Evolutionary conservation across 2,329 filamentous ascomycete species (phyloP).

Genomic region (Alternaria ethzedia): DNA sequence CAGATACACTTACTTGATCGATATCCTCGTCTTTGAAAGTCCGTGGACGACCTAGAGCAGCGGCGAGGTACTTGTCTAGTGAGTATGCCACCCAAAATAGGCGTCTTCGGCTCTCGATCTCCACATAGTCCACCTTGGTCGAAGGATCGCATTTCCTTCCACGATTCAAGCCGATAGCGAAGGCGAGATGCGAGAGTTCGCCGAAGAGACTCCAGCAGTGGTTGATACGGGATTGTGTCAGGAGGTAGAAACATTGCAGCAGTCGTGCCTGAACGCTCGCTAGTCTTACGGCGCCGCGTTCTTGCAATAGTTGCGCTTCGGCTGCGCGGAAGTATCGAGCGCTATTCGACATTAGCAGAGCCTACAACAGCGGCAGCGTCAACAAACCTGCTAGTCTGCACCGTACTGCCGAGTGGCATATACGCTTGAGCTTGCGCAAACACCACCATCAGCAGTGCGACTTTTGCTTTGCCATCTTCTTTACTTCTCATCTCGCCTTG

Average conservation of each 20-base stretch:
- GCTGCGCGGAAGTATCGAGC: slow-evolving; percentile 53
- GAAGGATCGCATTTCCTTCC: slow-evolving; percentile 42
- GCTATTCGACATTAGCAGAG: slow-evolving; percentile 16
- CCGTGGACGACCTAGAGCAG: slow-evolving; percentile 67
- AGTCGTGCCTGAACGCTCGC: slow-evolving; percentile 65
- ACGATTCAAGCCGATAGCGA: slow-evolving; percentile 55
- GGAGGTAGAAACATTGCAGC: slow-evolving; percentile 64
- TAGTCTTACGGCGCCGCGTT: slow-evolving; percentile 61
- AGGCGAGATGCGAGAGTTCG: slow-evolving; percentile 60
- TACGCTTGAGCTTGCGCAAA: slow-evolving; percentile 60
- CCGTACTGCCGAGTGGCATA: slow-evolving; percentile 38
- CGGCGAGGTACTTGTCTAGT: slow-evolving; percentile 67
- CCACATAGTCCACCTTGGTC: slow-evolving; percentile 52
- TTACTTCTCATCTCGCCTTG: slow-evolving; percentile 50
- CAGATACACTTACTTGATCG: slow-evolving; percentile 59
- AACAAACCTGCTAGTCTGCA: slow-evolving; percentile 34
- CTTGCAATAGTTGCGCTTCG: slow-evolving; percentile 55
- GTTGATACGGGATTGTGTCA: slow-evolving; percentile 65
- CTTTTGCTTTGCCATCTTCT: slow-evolving; percentile 51
- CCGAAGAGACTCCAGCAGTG: slow-evolving; percentile 68
- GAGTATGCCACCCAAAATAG: slow-evolving; percentile 70
- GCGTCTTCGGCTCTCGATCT: slow-evolving; percentile 61
- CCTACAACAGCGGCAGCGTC: neutral
- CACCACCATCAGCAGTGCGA: slow-evolving; percentile 59
- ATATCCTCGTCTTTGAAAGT: slow-evolving; percentile 69